These are phyloP conservation scores for Cucumis hystrix DNA, from an alignment of 306 rosid genomes.

Conservation along the genomic window DNA sequence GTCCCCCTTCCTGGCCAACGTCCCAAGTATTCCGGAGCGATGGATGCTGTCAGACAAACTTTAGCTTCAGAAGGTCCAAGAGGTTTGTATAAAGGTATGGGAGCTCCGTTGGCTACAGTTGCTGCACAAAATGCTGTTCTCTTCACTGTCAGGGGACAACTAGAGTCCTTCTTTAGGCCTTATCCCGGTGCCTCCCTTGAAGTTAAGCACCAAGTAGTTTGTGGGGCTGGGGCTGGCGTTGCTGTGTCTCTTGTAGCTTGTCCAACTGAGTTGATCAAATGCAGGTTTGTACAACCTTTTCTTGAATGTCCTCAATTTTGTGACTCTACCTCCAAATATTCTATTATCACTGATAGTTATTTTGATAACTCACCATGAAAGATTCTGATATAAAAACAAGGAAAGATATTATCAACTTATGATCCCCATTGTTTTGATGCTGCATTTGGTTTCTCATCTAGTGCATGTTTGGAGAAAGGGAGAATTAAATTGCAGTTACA, in stretches of 20 bases:
- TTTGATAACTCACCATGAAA: background rate
- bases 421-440: background rate
- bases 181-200: constrained; percentile 63
- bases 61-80: constrained; percentile 77
- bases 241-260: constrained; percentile 91
- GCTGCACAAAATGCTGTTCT: constrained; percentile 92
- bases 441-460: background rate
- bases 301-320: background rate
- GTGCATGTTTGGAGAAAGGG: background rate
- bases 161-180: constrained; percentile 63
- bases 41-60: constrained; percentile 88
- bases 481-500: background rate
- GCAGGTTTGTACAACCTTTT: constrained; percentile 45
- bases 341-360: background rate
- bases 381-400: background rate
- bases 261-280: constrained; percentile 89
- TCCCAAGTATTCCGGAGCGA: constrained; percentile 68
- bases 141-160: constrained; percentile 78
- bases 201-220: constrained; percentile 50
- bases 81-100: constrained; percentile 95
- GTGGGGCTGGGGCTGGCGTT: constrained; percentile 91
- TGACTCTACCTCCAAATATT: background rate
- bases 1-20: constrained; percentile 62
- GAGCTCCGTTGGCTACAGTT: constrained; percentile 94
- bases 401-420: background rate